These are phyloP conservation scores for Colletotrichum plurivorum DNA, from an alignment of 2,329 filamentous ascomycete species.

Conservation along the genomic window DNA sequence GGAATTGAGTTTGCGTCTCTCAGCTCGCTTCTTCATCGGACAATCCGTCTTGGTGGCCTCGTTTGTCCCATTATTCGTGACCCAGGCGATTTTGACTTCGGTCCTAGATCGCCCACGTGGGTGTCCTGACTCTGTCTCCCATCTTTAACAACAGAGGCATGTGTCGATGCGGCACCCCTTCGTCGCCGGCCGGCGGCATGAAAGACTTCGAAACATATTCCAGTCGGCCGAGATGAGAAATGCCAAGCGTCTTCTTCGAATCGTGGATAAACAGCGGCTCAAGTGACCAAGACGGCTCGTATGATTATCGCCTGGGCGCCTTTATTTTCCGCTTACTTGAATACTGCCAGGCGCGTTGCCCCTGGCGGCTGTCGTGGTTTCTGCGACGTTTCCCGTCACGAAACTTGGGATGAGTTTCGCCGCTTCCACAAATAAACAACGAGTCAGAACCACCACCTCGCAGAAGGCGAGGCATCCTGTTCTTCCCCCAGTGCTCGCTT, in stretches of 20 bases:
- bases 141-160: not conserved
- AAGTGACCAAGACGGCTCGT: not conserved
- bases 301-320: conserved; percentile 8
- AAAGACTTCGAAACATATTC: not conserved
- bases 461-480: not conserved
- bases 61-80: conserved; percentile 26
- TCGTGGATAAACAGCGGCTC: not conserved
- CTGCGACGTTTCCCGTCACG: conserved; percentile 36
- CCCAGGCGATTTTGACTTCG: conserved; percentile 9
- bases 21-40: conserved; percentile 21
- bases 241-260: not conserved
- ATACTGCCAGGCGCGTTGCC: conserved; percentile 2
- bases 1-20: conserved; percentile 26
- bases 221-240: not conserved
- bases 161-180: conserved; percentile 1
- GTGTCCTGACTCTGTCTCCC: not conserved
- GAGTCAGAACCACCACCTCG: conserved; percentile 27
- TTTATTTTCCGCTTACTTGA: not conserved
- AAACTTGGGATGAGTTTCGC: conserved; percentile 38
- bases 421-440: conserved; percentile 27
- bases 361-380: conserved; percentile 6
- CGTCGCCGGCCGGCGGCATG: not conserved
- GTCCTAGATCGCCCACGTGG: not conserved
- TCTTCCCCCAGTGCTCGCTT: conserved; percentile 1
- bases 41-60: conserved; percentile 24